Conservation (phyloP, 306 rosid species). For the Senna siamea region DNA sequence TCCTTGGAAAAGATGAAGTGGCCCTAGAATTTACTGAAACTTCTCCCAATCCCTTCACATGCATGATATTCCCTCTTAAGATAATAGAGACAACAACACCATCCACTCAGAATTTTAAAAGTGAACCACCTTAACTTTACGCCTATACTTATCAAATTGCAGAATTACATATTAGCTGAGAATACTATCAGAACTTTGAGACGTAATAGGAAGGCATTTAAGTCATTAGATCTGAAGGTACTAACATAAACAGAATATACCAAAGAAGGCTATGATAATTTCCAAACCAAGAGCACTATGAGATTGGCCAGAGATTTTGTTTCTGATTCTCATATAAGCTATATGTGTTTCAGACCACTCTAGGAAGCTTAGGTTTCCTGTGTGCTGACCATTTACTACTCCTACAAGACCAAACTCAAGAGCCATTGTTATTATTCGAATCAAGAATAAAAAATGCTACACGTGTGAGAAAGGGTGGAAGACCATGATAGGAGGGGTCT, state of each 20-base stretch:
- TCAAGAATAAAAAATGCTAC: not conserved
- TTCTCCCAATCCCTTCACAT: conserved; percentile 1
- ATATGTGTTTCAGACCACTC: not conserved
- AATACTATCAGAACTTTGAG: not conserved
- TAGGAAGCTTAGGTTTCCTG: not conserved
- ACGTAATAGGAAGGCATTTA: not conserved
- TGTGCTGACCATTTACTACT: conserved; percentile 9
- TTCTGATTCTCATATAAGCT: not conserved
- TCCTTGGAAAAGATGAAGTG: not conserved
- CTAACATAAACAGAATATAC: conserved; percentile 22
- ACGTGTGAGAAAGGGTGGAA: not conserved
- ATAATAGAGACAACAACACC: not conserved
- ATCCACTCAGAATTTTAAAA: not conserved
- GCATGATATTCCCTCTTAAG: conserved; percentile 10
- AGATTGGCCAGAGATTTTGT: conserved; percentile 12
- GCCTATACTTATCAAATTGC: not conserved
- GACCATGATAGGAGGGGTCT: not conserved
- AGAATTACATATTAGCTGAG: not conserved
- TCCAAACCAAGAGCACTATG: conserved; percentile 19
- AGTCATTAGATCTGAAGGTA: not conserved
- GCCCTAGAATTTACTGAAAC: not conserved
- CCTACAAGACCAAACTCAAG: conserved; percentile 13
- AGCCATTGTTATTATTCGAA: not conserved
- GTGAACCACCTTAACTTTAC: not conserved
- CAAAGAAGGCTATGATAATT: not conserved